Percentiles rank a stretch among this genome's conserved stretches.
Conservation (phyloP, 371 early-diverging fungal genomes). For the Mortierella sp. region DNA sequence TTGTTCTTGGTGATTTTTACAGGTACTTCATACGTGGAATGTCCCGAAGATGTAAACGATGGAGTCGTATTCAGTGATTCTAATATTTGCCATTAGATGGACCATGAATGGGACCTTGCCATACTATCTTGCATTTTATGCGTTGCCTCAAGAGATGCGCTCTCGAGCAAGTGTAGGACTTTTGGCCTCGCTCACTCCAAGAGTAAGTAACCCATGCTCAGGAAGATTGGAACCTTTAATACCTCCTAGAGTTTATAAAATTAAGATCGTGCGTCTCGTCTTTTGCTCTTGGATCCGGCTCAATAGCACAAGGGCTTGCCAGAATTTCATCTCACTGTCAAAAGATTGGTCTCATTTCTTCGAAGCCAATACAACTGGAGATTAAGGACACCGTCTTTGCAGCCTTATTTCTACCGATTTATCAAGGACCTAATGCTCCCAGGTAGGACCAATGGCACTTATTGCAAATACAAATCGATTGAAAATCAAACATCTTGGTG, state of each 20-base stretch:
- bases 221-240: too few relatives aligned
- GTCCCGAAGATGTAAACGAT: too few relatives aligned
- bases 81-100: constrained; percentile 19
- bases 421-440: constrained; percentile 48
- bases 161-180: too few relatives aligned
- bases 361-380: too few relatives aligned
- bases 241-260: too few relatives aligned
- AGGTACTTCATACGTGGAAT: constrained; percentile 5
- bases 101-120: constrained; percentile 18
- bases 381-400: constrained; percentile 13
- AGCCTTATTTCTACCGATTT: constrained; percentile 29
- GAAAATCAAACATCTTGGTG: too few relatives aligned
- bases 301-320: too few relatives aligned
- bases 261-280: too few relatives aligned
- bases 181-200: background rate
- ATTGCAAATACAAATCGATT: background rate
- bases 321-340: too few relatives aligned
- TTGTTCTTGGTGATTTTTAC: constrained; percentile 36
- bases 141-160: constrained; percentile 26
- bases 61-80: too few relatives aligned
- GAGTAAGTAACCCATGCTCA: constrained; percentile 5
- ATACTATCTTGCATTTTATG: constrained; percentile 9
- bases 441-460: constrained; percentile 11
- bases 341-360: too few relatives aligned
- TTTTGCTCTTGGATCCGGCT: too few relatives aligned